Base-by-base conservation (phyloP, 2,329 filamentous ascomycete species). In the Colletotrichum sp. region DNA sequence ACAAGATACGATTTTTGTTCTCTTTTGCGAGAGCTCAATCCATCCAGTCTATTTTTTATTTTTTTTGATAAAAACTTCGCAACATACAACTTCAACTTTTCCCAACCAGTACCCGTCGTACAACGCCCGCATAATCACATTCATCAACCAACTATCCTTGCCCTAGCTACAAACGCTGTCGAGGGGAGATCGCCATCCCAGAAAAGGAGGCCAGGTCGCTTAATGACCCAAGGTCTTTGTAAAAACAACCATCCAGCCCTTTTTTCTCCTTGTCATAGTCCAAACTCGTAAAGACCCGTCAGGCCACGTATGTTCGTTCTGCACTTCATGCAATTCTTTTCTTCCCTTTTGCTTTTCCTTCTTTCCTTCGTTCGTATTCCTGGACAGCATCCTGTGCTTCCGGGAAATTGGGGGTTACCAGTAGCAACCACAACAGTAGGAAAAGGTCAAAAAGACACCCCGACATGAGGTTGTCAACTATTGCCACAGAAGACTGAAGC, bases 81-180 rank as follows among this genome's bases (percentile, higher is more conserved):
- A 59, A 22, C 22, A 52, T 12, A 27, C 28, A 66, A 73, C 22
- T n/a, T 61, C 19, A 75, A 76, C 74, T 76, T 76, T 76, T 76
- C 59, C 74, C 64, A 48, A 27, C 44, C 72, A 5, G 25, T 71
- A 25, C 30, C 73, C 73, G 39, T 30, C 28, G 13, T 73, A 22
- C 22, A 64, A 76, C 70, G 74, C 74, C 74, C 25, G 15, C 64
- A 68, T 34, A 44, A 55, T 52, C 67, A 28, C 55, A 39, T 59
- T 71, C 72, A 65, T 74, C 67, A 74, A 74, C 68, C 30, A 36
- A 27, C 32, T 44, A 15, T 32, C 30, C 19, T 60, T 44, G 55
- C 19, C 30, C 48, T 30, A 52, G 36, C 61, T 44, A 22, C n/a
- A 57, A 44, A 63, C 65, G 36, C 32, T 25, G n/a, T 16, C 39